Evolutionary conservation across 2,329 filamentous ascomycete species (phyloP).

Genomic region (Epichloe sylvatica): DNA sequence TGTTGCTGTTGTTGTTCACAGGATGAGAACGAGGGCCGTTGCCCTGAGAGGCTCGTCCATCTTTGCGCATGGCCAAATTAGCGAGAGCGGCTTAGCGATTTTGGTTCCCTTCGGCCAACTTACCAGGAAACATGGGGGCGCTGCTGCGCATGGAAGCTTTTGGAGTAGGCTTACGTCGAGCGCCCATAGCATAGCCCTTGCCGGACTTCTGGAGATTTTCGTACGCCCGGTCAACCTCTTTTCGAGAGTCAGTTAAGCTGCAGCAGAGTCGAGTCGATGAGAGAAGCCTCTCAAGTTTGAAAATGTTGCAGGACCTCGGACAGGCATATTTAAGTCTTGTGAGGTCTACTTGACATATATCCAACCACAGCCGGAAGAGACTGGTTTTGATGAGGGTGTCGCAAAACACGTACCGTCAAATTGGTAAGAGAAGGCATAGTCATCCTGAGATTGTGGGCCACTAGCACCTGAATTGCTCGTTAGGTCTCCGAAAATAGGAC

Average conservation of each 20-base stretch:
- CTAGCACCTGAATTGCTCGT: constrained; percentile 45
- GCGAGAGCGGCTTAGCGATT: constrained; percentile 7
- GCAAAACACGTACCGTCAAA: constrained; percentile 61
- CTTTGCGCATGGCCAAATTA: constrained; percentile 29
- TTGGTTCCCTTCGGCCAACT: background rate
- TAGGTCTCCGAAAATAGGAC: constrained; percentile 1
- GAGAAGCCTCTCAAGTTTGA: background rate
- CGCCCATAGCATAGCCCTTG: constrained; percentile 65
- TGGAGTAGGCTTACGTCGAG: constrained; percentile 52
- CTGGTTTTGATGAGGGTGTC: background rate
- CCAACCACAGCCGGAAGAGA: background rate
- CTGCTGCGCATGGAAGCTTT: constrained; percentile 5
- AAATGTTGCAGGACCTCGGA: background rate
- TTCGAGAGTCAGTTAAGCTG: constrained; percentile 5
- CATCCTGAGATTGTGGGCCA: constrained; percentile 61
- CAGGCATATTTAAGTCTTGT: background rate
- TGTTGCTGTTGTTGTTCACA: constrained; percentile 53
- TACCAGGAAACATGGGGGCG: constrained; percentile 6
- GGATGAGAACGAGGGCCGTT: constrained; percentile 65
- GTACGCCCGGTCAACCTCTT: constrained; percentile 90
- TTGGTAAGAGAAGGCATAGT: constrained; percentile 72
- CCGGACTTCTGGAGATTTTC: constrained; percentile 95
- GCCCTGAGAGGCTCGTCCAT: constrained; percentile 53
- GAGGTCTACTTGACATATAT: background rate
- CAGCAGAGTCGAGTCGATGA: background rate